phyloP scores from a whole-genome alignment of 306 rosid genomes.

The Trifolium pratense region DNA sequence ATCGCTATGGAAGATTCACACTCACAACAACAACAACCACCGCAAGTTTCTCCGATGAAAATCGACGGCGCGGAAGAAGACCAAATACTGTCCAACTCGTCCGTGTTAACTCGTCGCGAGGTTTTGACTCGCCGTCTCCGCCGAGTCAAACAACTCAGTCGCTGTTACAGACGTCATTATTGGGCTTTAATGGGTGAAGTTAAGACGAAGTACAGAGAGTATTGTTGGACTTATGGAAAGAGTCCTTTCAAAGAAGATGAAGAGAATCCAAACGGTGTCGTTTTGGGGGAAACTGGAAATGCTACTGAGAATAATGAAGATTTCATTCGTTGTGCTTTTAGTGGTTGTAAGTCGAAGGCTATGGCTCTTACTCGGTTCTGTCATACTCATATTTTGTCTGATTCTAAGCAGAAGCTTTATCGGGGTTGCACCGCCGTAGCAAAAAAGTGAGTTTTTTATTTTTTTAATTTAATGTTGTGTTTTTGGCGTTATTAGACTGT shows the following conservation, averaged over 20 bases:
- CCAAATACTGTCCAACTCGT: slow-evolving; percentile 28
- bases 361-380: slow-evolving; percentile 55
- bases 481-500: not conserved
- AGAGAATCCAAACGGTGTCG: slow-evolving; percentile 28
- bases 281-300: slow-evolving; percentile 37
- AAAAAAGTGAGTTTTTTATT: slow-evolving; percentile 41
- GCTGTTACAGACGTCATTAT: slow-evolving; percentile 47
- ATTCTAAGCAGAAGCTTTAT: slow-evolving; percentile 54
- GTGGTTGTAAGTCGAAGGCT: slow-evolving; percentile 52
- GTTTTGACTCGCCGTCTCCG: slow-evolving; percentile 46
- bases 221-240: slow-evolving; percentile 73
- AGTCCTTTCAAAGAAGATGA: slow-evolving; percentile 72
- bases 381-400: slow-evolving; percentile 51
- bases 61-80: slow-evolving; percentile 46
- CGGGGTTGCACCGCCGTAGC: slow-evolving; percentile 43
- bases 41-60: not conserved
- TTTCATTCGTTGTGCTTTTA: slow-evolving; percentile 42
- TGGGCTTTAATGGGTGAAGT: slow-evolving; percentile 77
- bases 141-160: slow-evolving; percentile 45
- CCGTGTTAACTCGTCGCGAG: slow-evolving; percentile 44
- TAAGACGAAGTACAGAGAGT: slow-evolving; percentile 55
- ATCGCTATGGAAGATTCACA: slow-evolving; percentile 40
- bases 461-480: not conserved
- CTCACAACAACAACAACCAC: slow-evolving; percentile 20
- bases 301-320: slow-evolving; percentile 46